Base-by-base conservation (phyloP, 2,329 filamentous ascomycete species). In the Exophiala sideris region DNA sequence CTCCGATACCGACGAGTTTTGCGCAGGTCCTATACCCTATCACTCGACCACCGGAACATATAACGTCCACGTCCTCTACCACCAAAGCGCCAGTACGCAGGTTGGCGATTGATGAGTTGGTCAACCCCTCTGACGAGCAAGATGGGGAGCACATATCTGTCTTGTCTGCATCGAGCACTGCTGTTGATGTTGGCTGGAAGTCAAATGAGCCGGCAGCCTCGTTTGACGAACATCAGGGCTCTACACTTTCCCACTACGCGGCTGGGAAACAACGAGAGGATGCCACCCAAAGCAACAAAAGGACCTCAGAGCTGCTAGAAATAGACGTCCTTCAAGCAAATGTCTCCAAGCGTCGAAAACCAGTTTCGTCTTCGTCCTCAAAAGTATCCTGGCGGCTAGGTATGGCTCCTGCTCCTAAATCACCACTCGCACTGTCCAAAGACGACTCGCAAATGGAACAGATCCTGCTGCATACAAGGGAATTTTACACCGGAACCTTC, bases 371-470 rank as follows among this genome's bases (percentile, higher is more conserved):
- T 3, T 9, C 18, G 18, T 24, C 16, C 21, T 52, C 53, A 8
- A 32, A 45, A 20, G 36, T 44, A 47, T 52, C 53, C 16, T 56
- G 53, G 53, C 53, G 53, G 8, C 20, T 52, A 33, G 44, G 44
- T 35, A 48, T 48, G 45, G 32, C 48, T 16, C 44, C 39, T 20
- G 35, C 42, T 12, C 39, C 36, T 29, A 29, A 8, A 5, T 8
- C 24, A 29, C 24, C 7, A 9, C 34, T 46, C 34, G 32, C 41
- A 18, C 33, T 56, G 34, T 52, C 53, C 24, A 35, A 45, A 21
- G 53, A 52, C 20, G 53, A 51, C 29, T 52, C 38, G 20, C 53
- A 48, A n/a, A 45, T 56, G 21, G 53, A 38, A 16, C 44, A 52
- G 33, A 45, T 48, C 21, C 53, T 56, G 38, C 32, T 36, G 14